Conservation (phyloP, 2,329 filamentous ascomycete species). For the Penicillium polonicum region DNA sequence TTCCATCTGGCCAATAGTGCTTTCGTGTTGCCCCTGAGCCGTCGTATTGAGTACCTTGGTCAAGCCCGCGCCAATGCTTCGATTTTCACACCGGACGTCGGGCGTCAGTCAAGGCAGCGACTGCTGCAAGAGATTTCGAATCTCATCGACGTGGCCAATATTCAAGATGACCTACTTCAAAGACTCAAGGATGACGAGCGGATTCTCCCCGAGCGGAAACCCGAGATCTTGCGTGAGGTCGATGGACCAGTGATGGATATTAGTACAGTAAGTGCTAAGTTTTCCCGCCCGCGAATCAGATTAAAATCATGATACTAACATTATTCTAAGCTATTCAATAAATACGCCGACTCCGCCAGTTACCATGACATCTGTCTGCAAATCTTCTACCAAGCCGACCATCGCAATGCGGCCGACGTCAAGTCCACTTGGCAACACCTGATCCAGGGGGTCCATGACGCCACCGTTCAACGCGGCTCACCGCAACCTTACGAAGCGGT, state of each 20-base stretch:
- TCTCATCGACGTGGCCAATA: slow-evolving; percentile 86
- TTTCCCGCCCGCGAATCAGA: rapidly evolving
- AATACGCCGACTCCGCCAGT: slow-evolving; percentile 82
- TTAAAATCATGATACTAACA: slow-evolving; percentile 11
- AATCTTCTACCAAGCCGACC: slow-evolving; percentile 89
- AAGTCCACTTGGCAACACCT: slow-evolving; percentile 79
- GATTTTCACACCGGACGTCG: slow-evolving; percentile 72
- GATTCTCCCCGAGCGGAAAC: slow-evolving; percentile 61
- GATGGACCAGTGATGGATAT: slow-evolving; percentile 77
- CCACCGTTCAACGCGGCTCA: slow-evolving; percentile 46
- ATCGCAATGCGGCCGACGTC: slow-evolving; percentile 84
- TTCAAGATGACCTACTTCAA: slow-evolving; percentile 87
- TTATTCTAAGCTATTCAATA: slow-evolving; percentile 77
- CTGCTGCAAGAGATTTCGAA: slow-evolving; percentile 82
- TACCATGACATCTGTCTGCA: slow-evolving; percentile 93
- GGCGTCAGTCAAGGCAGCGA: slow-evolving; percentile 77
- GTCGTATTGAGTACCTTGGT: slow-evolving; percentile 84
- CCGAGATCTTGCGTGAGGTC: slow-evolving; percentile 65
- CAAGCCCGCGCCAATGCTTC: slow-evolving; percentile 90
- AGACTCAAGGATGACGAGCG: slow-evolving; percentile 71
- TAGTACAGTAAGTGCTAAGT: slow-evolving; percentile 63
- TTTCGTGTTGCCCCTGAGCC: slow-evolving; percentile 75
- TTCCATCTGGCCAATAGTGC: slow-evolving; percentile 78
- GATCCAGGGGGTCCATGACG: slow-evolving; percentile 67
- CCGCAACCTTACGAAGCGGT: slow-evolving; percentile 51